Evolutionary conservation across 2,329 filamentous ascomycete species (phyloP).

Genomic region (Trichoderma hamatum): DNA sequence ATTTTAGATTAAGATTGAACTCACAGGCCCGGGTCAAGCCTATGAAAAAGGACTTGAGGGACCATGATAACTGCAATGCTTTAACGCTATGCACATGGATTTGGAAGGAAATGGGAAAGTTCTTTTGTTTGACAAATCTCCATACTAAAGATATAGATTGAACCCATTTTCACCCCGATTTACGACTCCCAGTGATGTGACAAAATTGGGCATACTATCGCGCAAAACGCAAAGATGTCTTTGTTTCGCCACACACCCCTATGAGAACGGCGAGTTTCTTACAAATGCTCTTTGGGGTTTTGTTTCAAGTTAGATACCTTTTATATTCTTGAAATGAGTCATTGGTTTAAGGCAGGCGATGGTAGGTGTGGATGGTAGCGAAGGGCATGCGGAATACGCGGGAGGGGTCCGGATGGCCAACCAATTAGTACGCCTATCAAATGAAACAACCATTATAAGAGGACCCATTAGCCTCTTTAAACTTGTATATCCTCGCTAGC

Average conservation of each 20-base stretch:
- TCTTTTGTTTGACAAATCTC: neutral
- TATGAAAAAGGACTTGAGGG: neutral
- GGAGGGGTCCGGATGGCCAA: neutral
- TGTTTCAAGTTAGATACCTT: neutral
- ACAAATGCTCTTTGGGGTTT: neutral
- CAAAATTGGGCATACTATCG: neutral
- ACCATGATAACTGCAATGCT: neutral
- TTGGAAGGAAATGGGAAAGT: neutral
- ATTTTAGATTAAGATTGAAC: neutral
- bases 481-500: constrained; percentile 6
- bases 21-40: neutral
- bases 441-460: neutral
- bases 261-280: neutral
- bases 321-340: neutral
- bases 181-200: neutral
- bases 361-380: neutral
- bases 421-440: neutral
- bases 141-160: neutral
- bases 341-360: neutral
- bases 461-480: neutral
- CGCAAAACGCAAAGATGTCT: neutral
- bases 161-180: accelerated
- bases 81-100: neutral
- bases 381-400: neutral
- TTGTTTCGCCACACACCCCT: neutral